Conservation (phyloP, 1,284 basidiomycete genomes). For the Malassezia obtusa region DNA sequence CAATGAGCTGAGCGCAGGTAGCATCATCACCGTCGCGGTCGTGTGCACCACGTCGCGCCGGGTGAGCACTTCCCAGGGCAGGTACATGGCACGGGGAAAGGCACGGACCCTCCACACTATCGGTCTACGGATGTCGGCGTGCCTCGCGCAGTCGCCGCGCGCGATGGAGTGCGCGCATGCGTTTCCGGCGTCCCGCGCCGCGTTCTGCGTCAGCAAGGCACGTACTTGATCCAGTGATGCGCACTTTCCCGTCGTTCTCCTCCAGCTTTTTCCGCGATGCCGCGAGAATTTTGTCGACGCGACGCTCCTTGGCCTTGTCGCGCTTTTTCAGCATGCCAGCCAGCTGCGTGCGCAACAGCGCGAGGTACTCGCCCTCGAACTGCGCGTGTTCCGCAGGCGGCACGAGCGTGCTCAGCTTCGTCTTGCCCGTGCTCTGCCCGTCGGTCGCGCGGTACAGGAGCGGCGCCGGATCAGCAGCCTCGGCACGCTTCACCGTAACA, state of each 20-base stretch:
- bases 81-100: neutral
- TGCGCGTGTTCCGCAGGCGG: conserved; percentile 20
- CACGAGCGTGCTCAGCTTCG: conserved; percentile 27
- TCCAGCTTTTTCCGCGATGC: conserved; percentile 34
- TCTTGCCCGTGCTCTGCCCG: conserved; percentile 21
- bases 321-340: conserved; percentile 31
- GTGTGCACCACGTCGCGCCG: neutral
- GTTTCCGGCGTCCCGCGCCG: conserved; percentile 15
- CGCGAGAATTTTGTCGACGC: conserved; percentile 30
- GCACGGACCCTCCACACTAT: neutral
- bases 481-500: conserved; percentile 25
- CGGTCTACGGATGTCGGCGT: neutral
- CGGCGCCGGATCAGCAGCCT: conserved; percentile 12
- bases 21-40: neutral
- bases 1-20: conserved; percentile 21
- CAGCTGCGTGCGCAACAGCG: conserved; percentile 31
- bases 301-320: conserved; percentile 44
- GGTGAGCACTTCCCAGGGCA: neutral
- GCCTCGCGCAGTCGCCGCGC: conserved; percentile 1
- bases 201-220: conserved; percentile 10
- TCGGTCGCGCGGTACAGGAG: conserved; percentile 38
- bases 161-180: conserved; percentile 13
- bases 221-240: conserved; percentile 18
- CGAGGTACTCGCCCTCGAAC: conserved; percentile 28
- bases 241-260: conserved; percentile 26